Percentiles rank a stretch among this genome's conserved stretches.
Conservation (phyloP, 2,329 filamentous ascomycete genomes). For the Neonectria punicea region DNA sequence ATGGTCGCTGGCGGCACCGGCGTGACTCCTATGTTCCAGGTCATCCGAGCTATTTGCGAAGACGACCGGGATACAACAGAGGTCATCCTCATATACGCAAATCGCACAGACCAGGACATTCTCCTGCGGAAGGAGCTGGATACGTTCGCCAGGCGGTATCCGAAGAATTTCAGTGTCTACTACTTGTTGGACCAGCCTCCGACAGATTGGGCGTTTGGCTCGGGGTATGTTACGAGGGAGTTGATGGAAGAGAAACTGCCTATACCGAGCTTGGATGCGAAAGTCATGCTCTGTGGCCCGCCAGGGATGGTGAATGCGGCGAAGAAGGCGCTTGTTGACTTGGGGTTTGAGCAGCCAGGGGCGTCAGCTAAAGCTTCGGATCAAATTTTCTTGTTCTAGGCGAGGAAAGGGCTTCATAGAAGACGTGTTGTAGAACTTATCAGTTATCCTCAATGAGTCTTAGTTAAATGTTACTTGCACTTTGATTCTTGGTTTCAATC, state of each 20-base stretch:
- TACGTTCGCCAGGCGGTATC: constrained; percentile 59
- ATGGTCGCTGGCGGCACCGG: constrained; percentile 63
- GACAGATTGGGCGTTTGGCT: constrained; percentile 57
- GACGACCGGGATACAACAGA: constrained; percentile 67
- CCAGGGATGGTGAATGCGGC: constrained; percentile 68
- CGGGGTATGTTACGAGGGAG: constrained; percentile 62
- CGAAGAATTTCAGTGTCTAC: constrained; percentile 63
- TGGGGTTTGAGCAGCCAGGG: constrained; percentile 64
- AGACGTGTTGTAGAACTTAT: too few relatives aligned
- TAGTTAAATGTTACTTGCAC: background rate
- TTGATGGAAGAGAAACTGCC: constrained; percentile 62
- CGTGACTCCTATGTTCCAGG: constrained; percentile 56
- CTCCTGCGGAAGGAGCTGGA: constrained; percentile 67
- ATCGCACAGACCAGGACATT: constrained; percentile 68
- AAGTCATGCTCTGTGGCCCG: constrained; percentile 69
- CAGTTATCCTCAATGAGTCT: background rate
- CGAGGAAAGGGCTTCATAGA: background rate
- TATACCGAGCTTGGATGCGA: constrained; percentile 55
- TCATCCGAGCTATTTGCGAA: constrained; percentile 72
- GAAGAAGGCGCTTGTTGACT: constrained; percentile 59
- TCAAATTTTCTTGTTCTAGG: constrained; percentile 65
- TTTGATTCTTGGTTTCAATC: too few relatives aligned
- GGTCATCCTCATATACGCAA: constrained; percentile 68
- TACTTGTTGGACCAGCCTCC: constrained; percentile 64
- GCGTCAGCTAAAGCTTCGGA: constrained; percentile 63